Conservation (phyloP, 768 basidiomycete species). For the Boletus rubescentipes region DNA sequence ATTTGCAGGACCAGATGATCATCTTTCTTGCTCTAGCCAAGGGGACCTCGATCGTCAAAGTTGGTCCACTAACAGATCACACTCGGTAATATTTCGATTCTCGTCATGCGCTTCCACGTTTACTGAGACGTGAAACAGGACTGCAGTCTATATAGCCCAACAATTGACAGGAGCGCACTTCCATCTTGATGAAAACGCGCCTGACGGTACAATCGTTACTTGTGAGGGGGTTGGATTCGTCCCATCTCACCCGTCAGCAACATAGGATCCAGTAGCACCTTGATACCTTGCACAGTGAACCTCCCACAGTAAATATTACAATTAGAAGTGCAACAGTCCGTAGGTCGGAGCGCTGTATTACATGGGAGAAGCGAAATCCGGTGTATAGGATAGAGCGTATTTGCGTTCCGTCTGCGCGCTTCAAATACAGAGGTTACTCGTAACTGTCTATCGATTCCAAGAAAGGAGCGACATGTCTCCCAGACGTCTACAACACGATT, state of each 20-base stretch:
- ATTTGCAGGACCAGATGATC: constrained; percentile 74
- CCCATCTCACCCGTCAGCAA: constrained; percentile 11
- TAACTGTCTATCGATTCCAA: constrained; percentile 60
- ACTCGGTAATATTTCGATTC: constrained; percentile 47
- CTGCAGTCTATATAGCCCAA: constrained; percentile 75
- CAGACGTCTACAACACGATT: constrained; percentile 52
- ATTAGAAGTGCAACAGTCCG: constrained; percentile 19
- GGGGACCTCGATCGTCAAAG: constrained; percentile 57
- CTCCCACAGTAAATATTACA: constrained; percentile 20
- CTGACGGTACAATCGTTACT: constrained; percentile 45
- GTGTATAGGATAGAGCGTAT: constrained; percentile 19
- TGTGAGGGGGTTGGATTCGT: constrained; percentile 67
- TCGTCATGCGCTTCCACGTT: background rate
- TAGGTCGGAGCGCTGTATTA: constrained; percentile 20
- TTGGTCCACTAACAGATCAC: constrained; percentile 62
- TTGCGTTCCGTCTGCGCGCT: background rate
- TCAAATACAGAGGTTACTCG: constrained; percentile 3
- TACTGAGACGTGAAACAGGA: constrained; percentile 28
- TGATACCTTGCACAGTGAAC: constrained; percentile 1
- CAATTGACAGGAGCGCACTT: constrained; percentile 69
- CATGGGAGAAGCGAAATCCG: constrained; percentile 16
- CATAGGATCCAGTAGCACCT: background rate
- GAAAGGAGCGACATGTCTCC: constrained; percentile 87
- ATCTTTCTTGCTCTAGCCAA: constrained; percentile 74
- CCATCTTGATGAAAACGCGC: constrained; percentile 43